Conservation (phyloP, 257 asterid genomes). For the Capsicum chinense region DNA sequence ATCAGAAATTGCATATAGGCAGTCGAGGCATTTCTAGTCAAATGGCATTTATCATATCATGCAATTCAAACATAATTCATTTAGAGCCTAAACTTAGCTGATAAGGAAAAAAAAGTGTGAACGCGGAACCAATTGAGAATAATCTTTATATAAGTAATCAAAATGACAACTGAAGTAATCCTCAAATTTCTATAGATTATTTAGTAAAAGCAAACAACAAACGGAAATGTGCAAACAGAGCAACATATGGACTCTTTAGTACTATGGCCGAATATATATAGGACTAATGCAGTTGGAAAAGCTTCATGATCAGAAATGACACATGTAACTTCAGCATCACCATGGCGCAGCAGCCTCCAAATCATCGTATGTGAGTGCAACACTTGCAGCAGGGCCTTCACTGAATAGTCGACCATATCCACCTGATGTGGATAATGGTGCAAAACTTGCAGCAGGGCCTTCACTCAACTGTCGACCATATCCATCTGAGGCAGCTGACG, state of each 20-base stretch:
- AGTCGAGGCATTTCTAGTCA: no score
- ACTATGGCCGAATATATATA: background rate
- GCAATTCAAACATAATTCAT: no score
- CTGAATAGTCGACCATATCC: slow-evolving; percentile 19
- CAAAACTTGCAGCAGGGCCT: slow-evolving; percentile 1
- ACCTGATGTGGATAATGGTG: no score
- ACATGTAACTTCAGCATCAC: background rate
- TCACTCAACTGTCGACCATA: slow-evolving; percentile 17
- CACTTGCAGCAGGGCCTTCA: slow-evolving; percentile 22
- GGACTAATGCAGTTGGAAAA: background rate
- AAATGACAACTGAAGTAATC: slow-evolving; percentile 3
- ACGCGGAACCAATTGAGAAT: background rate
- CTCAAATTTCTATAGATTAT: background rate
- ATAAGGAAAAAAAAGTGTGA: background rate
- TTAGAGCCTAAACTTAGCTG: background rate
- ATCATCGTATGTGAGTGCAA: slow-evolving; percentile 18
- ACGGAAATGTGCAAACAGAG: background rate
- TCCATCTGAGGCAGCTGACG: slow-evolving; percentile 17
- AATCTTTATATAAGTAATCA: background rate
- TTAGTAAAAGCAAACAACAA: slow-evolving; percentile 18
- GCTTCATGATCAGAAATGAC: background rate
- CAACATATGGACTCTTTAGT: background rate
- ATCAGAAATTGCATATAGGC: no score
- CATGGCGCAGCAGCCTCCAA: slow-evolving; percentile 5
- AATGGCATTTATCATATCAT: no score